Evolutionary conservation across 1,139 yeast species (phyloP), one percentile per base, ranked within the genome.

Genomic region (Yamadazyma epiphylla): DNA sequence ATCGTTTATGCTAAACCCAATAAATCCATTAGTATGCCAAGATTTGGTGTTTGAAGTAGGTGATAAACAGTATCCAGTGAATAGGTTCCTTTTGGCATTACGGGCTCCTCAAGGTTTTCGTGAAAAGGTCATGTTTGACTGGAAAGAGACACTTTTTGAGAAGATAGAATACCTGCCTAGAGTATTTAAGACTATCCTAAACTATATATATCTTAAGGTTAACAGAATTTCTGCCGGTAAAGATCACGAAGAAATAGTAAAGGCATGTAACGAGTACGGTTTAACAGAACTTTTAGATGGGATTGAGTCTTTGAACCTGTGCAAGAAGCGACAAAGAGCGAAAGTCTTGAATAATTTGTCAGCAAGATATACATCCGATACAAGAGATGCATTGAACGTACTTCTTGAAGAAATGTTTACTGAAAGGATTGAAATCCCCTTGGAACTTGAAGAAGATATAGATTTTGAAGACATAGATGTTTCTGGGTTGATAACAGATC

Each of bases 151-250:
- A 7, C 10, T 10, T 7, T 7, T 17, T 17, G 10, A 7, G 7
- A 17, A 17, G 10, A 7, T 17, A 7, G 7, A 7, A 7, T 17
- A 17, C 10, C 20, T 17, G 20, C 30, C 33, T 3, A 6, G 2
- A 4, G 22, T 58, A 0, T 62, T 75, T 37, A 49, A 54, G 13
- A 19, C 25, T 7, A 50, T 78, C 3, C 48, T 78, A 3, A 71
- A 75, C 29, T 75, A 73, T 41, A 42, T 80, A 2, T 82, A 82
- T 45, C 53, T 80, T 27, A 17, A 10, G 10, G 7, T 17, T 7
- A 7, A 17, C 10, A 17, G 10, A 17, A 7, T 17, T 7, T 7
- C 20, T 7, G 10, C 7, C 7, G 10, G 10, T 10, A 17, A 7
- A 17, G 9, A 7, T 17, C 10, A 17, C 20, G 10, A 17, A 10